Base-by-base conservation (phyloP, 148 eudicot genomes). In the Dianthus caryophyllus region DNA sequence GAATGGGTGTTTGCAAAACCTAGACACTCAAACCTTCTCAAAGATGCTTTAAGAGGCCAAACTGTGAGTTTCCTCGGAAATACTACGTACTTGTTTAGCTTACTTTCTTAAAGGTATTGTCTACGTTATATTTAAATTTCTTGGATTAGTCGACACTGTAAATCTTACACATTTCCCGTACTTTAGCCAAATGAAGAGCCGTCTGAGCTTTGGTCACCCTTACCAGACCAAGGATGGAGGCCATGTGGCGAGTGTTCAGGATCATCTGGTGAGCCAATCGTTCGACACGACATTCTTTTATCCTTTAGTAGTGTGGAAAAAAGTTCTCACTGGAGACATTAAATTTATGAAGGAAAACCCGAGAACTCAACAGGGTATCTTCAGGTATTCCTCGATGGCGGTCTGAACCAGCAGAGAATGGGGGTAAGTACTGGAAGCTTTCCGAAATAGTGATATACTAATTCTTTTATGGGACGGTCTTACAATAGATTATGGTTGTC, bases 331-430 rank as follows among this genome's bases (percentile, higher is more conserved):
- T 44, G 51, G 59, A 46, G 1, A 70, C 61, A 63, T 49, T 24
- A 58, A 14, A 63, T 71, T 67, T 30, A 55, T 76, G 78, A 82
- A 93, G 91, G 79, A 65, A 76, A 77, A 71, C 96, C 98, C 21
- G 78, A 79, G 51, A 81, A 82, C 50, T 86, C 98, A 71, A 66
- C 81, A 70, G 97, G 98, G 49, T 94, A 90, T 79, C 77, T 94
- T 51, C 98, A 94, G 74, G 82, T 94, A 52, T 94, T 94, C 76
- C 97, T 94, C 66, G 98, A 94, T 77, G 98, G 97, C 75, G 98
- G 98, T 36, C 72, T 94, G 75, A 94, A 94, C 78, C 98, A 94
- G 81, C 97, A 94, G 76, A 81, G 98, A 67, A 88, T 94, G 98
- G 98, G 98, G 80, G 98, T 94, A 83, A 38, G 91, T 79, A 30